Evolutionary conservation across 2,329 filamentous ascomycete species (phyloP), one percentile per base, ranked within the genome.

Genomic region (Tolypocladium cylindrosporum): DNA sequence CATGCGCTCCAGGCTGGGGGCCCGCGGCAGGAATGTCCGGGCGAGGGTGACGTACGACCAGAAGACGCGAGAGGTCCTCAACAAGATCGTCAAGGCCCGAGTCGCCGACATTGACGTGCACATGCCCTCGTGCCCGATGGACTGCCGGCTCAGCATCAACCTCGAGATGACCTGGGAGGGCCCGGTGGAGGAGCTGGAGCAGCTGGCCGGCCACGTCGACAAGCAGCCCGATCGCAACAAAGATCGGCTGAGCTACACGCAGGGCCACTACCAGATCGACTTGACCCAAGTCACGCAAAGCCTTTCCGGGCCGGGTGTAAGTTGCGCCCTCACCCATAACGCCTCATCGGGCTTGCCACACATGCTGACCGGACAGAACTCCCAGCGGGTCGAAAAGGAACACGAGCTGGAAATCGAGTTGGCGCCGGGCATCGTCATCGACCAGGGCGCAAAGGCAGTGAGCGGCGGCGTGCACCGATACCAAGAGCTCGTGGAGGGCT

Each of bases 121-220:
- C 72, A 88, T 91, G 64, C 93, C 94, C 0, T 77, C 78, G 55
- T 83, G 82, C 10, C 83, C 84, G 3, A 89, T 97, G 67, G 94
- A 99, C 73, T 96, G 91, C 74, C 89, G 94, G 13, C 87, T 99
- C 64, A 96, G 91, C 66, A 86, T 99, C 68, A 97, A 96, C 68
- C 81, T 99, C 2, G 95, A 99, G 83, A 91, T 95, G 83, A 82
- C 87, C 57, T 96, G 87, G 77, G 81, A 91, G 4, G 90, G 91
- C 1, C 67, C 89, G 0, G 78, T 85, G 4, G 76, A 82, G 43
- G 81, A 84, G 59, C 70, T 85, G 16, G 77, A 82, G 64, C 67
- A 71, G 31, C 58, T 73, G 55, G 67, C 67, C 54, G 71, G 62
- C 56, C 73, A 64, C 62, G 71, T 57, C 63, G 77, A 67, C 66